phyloP scores from a whole-genome alignment of 2,329 filamentous ascomycete species.

The Blastomyces emzantsi region DNA sequence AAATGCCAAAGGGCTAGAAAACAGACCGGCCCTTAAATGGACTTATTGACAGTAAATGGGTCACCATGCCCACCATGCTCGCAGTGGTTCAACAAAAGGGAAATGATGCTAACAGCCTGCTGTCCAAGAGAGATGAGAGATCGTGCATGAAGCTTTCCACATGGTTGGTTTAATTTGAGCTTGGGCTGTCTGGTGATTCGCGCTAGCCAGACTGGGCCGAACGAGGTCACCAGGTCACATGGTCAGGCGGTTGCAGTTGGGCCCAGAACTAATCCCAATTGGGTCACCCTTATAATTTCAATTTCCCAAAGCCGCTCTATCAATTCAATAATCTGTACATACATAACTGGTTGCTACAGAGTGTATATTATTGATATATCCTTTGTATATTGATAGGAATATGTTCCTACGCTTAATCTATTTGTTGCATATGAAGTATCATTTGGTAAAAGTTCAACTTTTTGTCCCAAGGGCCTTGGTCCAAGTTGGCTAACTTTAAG shows the following conservation, averaged over 20 bases:
- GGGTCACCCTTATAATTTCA: no score
- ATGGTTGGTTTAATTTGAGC: not conserved
- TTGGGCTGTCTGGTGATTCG: not conserved
- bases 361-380: no score
- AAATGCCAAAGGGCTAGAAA: not conserved
- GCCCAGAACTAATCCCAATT: not conserved
- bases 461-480: no score
- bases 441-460: no score
- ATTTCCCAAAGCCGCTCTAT: no score
- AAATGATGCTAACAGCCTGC: not conserved
- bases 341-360: no score
- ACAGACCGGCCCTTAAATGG: not conserved
- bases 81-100: not conserved
- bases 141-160: slow-evolving; percentile 1
- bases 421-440: no score
- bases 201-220: not conserved
- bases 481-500: no score
- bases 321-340: no score
- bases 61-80: not conserved
- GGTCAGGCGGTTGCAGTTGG: not conserved
- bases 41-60: not conserved
- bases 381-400: no score
- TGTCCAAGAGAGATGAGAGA: not conserved
- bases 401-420: no score
- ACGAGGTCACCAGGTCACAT: not conserved